phyloP scores from a whole-genome alignment of 2,329 filamentous ascomycete species.

The Bipolaris cookei region DNA sequence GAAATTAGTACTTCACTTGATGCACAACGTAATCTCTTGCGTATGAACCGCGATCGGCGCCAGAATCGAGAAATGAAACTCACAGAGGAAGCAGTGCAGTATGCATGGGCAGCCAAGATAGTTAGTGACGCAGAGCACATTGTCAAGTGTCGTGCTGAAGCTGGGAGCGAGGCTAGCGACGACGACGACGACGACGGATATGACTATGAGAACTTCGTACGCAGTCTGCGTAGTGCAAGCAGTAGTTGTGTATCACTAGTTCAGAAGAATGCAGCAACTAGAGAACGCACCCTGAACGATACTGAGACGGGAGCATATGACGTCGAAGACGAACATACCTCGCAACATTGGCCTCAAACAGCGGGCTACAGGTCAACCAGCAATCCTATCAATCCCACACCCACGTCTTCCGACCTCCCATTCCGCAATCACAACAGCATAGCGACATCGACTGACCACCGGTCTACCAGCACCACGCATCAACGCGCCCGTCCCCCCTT shows the following conservation, averaged over 20 bases:
- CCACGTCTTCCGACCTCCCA: too few species aligned
- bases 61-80: slow-evolving; percentile 13
- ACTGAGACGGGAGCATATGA: too few species aligned
- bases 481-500: too few species aligned
- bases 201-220: slow-evolving; percentile 7
- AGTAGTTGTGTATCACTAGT: background rate
- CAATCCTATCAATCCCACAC: background rate
- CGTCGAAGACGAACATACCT: background rate
- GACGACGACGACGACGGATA: slow-evolving; percentile 16
- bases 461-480: too few species aligned
- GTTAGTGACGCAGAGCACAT: slow-evolving; percentile 18
- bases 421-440: too few species aligned
- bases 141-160: background rate
- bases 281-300: background rate
- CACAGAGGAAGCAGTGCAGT: background rate
- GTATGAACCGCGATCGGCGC: slow-evolving; percentile 12
- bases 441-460: too few species aligned
- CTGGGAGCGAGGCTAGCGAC: slow-evolving; percentile 7
- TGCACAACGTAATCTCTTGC: slow-evolving; percentile 20
- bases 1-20: slow-evolving; percentile 20
- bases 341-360: background rate
- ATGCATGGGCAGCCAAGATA: slow-evolving; percentile 27
- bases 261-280: background rate
- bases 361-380: background rate
- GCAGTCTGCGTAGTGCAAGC: background rate